phyloP scores from a whole-genome alignment of 768 basidiomycete genomes.

The button mushroom (Agaricus bisporus) region DNA sequence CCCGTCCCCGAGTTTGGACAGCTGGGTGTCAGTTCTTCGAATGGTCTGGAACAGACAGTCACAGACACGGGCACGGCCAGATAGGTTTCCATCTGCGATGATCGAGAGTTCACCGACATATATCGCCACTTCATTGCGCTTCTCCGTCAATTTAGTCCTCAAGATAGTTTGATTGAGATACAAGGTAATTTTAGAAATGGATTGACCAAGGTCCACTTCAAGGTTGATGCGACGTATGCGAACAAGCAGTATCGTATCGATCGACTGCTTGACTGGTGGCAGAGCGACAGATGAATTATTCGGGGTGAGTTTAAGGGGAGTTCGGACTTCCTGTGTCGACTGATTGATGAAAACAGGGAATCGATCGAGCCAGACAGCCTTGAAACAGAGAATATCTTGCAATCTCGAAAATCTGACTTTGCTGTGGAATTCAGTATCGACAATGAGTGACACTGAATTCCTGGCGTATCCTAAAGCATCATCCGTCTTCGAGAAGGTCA shows the following conservation, averaged over 20 bases:
- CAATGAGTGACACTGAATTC: constrained; percentile 61
- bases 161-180: constrained; percentile 58
- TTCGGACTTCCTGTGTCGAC: constrained; percentile 13
- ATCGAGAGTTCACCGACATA: constrained; percentile 60
- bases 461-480: constrained; percentile 26
- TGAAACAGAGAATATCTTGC: constrained; percentile 91
- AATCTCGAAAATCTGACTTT: constrained; percentile 78
- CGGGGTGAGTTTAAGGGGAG: constrained; percentile 18
- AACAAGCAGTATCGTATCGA: constrained; percentile 60
- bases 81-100: constrained; percentile 65
- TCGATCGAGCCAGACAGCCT: constrained; percentile 89
- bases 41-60: constrained; percentile 73
- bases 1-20: constrained; percentile 27
- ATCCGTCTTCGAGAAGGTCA: constrained; percentile 56
- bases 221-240: constrained; percentile 70
- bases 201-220: constrained; percentile 79
- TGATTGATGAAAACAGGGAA: constrained; percentile 67
- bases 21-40: constrained; percentile 38
- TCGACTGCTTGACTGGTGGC: constrained; percentile 27
- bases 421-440: constrained; percentile 84
- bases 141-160: constrained; percentile 59
- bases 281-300: constrained; percentile 13
- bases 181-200: constrained; percentile 68
- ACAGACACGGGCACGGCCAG: constrained; percentile 61
- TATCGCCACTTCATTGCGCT: constrained; percentile 56